Evolutionary conservation across 2,329 filamentous ascomycete species (phyloP).

Genomic region (Blastomyces parvus): DNA sequence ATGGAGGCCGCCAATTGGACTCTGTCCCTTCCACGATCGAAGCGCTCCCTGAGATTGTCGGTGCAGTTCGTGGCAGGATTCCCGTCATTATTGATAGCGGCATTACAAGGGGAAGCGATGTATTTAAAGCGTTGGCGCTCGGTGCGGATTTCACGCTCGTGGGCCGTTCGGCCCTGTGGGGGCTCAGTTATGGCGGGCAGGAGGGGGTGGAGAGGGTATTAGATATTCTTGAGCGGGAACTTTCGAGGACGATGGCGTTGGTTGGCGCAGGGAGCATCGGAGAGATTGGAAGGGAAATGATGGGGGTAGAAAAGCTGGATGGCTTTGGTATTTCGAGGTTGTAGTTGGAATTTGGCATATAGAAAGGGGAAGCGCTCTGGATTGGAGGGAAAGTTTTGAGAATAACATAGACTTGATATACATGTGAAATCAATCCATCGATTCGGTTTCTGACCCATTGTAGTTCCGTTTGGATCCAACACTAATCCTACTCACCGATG

Average conservation of each 20-base stretch:
- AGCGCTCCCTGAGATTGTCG: conserved; percentile 48
- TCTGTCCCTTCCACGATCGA: conserved; percentile 38
- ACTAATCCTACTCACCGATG: conserved; percentile 75
- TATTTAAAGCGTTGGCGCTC: conserved; percentile 41
- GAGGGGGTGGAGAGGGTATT: conserved; percentile 46
- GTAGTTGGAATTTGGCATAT: background rate
- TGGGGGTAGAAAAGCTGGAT: conserved; percentile 15
- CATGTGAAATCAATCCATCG: background rate
- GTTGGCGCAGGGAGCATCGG: conserved; percentile 16
- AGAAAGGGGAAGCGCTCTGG: background rate
- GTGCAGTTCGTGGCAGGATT: conserved; percentile 24
- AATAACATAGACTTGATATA: background rate
- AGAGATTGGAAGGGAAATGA: conserved; percentile 15
- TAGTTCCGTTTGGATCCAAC: background rate
- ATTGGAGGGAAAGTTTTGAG: background rate
- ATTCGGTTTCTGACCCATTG: background rate
- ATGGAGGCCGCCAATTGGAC: conserved; percentile 42
- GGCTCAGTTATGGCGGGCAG: conserved; percentile 46
- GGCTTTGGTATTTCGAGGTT: conserved; percentile 17
- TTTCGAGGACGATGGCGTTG: conserved; percentile 22
- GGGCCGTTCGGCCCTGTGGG: conserved; percentile 50
- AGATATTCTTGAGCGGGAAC: conserved; percentile 43
- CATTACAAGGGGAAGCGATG: conserved; percentile 38
- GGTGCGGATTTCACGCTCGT: conserved; percentile 52
- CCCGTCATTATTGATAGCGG: conserved; percentile 41